Conservation (phyloP, 306 rosid genomes). For the Carpinus viminea region DNA sequence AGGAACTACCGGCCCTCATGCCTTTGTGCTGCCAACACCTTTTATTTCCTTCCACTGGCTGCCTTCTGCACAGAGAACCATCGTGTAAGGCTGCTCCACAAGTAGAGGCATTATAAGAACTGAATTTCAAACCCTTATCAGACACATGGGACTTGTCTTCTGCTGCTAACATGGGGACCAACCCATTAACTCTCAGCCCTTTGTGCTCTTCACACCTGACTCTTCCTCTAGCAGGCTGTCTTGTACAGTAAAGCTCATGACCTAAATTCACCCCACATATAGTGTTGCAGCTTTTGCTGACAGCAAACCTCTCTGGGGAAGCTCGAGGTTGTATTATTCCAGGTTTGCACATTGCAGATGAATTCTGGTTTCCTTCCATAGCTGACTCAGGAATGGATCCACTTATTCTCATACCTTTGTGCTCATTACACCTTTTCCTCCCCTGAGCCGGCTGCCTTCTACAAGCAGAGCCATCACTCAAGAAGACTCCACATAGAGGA, state of each 20-base stretch:
- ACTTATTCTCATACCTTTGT: constrained; percentile 65
- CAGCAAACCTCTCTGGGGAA: background rate
- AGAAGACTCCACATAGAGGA: constrained; percentile 61
- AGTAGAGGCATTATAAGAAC: background rate
- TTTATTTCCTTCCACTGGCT: constrained; percentile 15
- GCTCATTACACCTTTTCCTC: constrained; percentile 74
- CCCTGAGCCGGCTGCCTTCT: constrained; percentile 50
- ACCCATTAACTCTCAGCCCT: constrained; percentile 4
- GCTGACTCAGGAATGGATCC: constrained; percentile 25
- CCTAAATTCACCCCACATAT: constrained; percentile 25
- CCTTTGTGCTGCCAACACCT: constrained; percentile 20
- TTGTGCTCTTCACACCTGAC: constrained; percentile 16
- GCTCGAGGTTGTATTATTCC: constrained; percentile 12
- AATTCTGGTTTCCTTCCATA: constrained; percentile 11
- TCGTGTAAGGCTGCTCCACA: constrained; percentile 16
- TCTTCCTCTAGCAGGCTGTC: constrained; percentile 10
- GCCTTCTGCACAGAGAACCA: constrained; percentile 11
- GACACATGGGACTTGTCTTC: constrained; percentile 2
- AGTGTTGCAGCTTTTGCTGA: background rate
- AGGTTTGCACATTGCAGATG: constrained; percentile 9
- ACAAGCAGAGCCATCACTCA: constrained; percentile 66
- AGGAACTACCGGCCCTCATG: constrained; percentile 3
- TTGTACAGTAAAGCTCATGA: constrained; percentile 25
- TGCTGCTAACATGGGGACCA: constrained; percentile 2
- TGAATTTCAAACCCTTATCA: background rate